Evolutionary conservation across 805 yeast genomes (phyloP), one percentile per base, ranked within the genome.

Genomic region (Clavispora fructus): DNA sequence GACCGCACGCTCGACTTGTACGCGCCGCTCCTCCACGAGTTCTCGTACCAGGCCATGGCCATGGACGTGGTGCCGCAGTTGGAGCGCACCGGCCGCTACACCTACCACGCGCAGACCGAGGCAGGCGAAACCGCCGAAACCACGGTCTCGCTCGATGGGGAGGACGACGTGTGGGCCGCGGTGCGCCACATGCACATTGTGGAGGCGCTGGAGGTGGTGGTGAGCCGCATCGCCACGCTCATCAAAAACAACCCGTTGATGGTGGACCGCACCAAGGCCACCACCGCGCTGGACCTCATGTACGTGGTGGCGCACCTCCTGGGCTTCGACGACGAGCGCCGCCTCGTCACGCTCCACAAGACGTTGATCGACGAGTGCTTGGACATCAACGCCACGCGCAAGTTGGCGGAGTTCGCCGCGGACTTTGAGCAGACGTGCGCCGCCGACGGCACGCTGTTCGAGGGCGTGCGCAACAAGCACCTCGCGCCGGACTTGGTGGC

Each of bases 1-100:
- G 99, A 94, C 64, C 75, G 99, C 51, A 76, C 95, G 1, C 61
- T 90, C 61, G 99, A 95, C 62, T 69, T 85, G 41, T 79, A 79
- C 56, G 86, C 94, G 7, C 96, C 97, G 0, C 62, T 94, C 40
- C 65, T 91, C 45, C 98, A 94, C 63, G 96, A 89, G 61, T 88
- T 91, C 64, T 79, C 85, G 23, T 94, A 91, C 64, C 95, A 92
- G 65, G 91, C 97, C 5, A 83, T 91, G 87, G 85, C 91, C 16
- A 84, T 85, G 68, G 99, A 92, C 63, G 65, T 85, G 26, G 74
- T 76, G 1, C 68, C 67, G 28, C 59, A 66, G 38, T 64, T 72
- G 51, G 77, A 55, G 68, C 65, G 63, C 63, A 69, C 44, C 69
- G 69, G 71, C 27, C 53, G 53, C 13, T 84, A 79, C 60, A 68